Evolutionary conservation across 225 moss, liverwort and hornwort species (phyloP).

Genomic region (Pseudisothecium myosuroides): DNA sequence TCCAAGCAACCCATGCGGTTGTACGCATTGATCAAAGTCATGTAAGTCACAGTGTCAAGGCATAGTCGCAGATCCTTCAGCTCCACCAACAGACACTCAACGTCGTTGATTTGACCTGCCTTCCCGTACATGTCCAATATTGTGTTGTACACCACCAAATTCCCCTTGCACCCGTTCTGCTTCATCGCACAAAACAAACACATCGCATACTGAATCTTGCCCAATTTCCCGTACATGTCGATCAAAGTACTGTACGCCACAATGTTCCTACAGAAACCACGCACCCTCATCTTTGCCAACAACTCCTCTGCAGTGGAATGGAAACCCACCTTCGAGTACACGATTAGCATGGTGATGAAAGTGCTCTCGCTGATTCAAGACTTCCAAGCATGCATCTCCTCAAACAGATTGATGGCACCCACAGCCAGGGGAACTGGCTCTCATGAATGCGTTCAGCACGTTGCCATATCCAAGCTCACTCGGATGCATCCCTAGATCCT

Average conservation of each 20-base stretch:
- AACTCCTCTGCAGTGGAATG: constrained; percentile 35
- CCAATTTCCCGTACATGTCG: constrained; percentile 59
- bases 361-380: constrained; percentile 28
- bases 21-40: constrained; percentile 41
- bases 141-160: constrained; percentile 58
- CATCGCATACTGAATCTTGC: constrained; percentile 30
- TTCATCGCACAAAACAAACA: constrained; percentile 30
- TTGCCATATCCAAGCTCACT: constrained; percentile 39
- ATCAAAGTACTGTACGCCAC: constrained; percentile 61
- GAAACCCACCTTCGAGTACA: constrained; percentile 43
- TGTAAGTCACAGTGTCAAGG: constrained; percentile 46
- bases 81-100: constrained; percentile 33
- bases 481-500: constrained; percentile 11
- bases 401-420: constrained; percentile 32
- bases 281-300: constrained; percentile 18
- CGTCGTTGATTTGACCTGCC: constrained; percentile 34
- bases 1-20: constrained; percentile 21
- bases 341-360: constrained; percentile 54
- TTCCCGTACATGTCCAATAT: constrained; percentile 54
- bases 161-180: constrained; percentile 25
- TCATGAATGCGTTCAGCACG: constrained; percentile 34
- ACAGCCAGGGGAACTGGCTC: constrained; percentile 3
- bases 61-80: background rate
- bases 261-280: constrained; percentile 8
- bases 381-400: constrained; percentile 31